Base-by-base conservation (phyloP, 768 basidiomycete genomes). In the Butyriboletus loyo region DNA sequence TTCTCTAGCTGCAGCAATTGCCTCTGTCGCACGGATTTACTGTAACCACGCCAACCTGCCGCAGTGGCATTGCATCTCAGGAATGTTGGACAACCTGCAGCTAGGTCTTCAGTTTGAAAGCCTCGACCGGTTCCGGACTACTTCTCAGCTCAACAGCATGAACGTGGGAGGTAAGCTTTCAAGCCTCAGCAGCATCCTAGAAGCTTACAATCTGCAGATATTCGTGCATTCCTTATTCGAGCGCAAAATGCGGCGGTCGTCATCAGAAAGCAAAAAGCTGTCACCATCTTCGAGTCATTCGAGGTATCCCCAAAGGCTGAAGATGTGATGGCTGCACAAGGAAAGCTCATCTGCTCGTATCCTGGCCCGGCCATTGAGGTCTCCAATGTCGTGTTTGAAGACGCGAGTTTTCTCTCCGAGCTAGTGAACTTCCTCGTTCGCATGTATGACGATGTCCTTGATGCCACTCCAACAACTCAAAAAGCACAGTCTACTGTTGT, bases 221-320 rank as follows among this genome's bases (percentile, higher is more conserved):
- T 69, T 8, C 50, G 75, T 4, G 63, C 66, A 19, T 66, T 77
- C 37, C 69, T 68, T 5, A 67, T 83, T 30, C 66, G 64, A 22
- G 69, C 72, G 0, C 82, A 83, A 50, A 82, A 82, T 44, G 79
- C 76, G 4, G 77, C 70, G 10, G 49, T 82, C 4, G 60, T 81
- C 11, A 55, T 78, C 19, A 70, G 76, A 34, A 66, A 63, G 44
- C 49, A 49, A 15, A 42, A 53, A n/a, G 35, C 55, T 7, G 49
- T 58, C 13, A 71, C 73, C 14, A 50, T 69, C 22, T 73, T 77
- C 49, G 81, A 82, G 54, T 62, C 64, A 7, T 83, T 83, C 50
- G 76, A 81, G 56, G 67, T 74, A 14, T 75, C 76, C 2, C 71
- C 77, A 1, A 57, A 60, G 24, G 57, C 68, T 3, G 59, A 57